A percentile compares a stretch with the other conserved stretches of the same genome.
Evolutionary conservation across 2,329 filamentous ascomycete species (phyloP).

Genomic region (Acrocalymma vagum): DNA sequence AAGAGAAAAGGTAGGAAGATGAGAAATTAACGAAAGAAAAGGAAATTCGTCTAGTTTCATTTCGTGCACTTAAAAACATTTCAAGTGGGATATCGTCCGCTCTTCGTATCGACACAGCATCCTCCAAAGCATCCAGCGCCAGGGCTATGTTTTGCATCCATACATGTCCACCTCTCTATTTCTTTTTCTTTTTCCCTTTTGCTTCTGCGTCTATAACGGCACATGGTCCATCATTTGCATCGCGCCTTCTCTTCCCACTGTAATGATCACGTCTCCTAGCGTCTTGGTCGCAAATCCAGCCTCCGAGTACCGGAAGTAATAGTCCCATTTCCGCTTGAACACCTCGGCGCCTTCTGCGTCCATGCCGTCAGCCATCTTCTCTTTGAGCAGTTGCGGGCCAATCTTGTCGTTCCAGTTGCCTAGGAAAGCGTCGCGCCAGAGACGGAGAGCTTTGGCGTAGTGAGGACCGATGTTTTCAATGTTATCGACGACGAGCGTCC

Average conservation of each 20-base stretch:
- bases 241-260: slow-evolving; percentile 70
- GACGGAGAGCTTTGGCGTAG: slow-evolving; percentile 72
- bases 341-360: slow-evolving; percentile 71
- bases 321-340: slow-evolving; percentile 78
- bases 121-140: too few relatives aligned
- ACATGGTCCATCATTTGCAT: slow-evolving; percentile 75
- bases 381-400: slow-evolving; percentile 64
- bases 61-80: too few relatives aligned
- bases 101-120: too few relatives aligned
- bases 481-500: slow-evolving; percentile 70
- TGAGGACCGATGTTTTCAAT: slow-evolving; percentile 79
- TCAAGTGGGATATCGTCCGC: too few relatives aligned
- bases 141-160: too few relatives aligned
- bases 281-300: slow-evolving; percentile 77
- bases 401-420: slow-evolving; percentile 69
- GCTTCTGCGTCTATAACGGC: slow-evolving; percentile 67
- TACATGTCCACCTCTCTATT: too few relatives aligned
- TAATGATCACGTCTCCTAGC: slow-evolving; percentile 76
- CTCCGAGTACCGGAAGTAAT: slow-evolving; percentile 80
- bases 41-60: too few relatives aligned
- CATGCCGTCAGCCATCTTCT: slow-evolving; percentile 68
- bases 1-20: too few relatives aligned
- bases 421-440: slow-evolving; percentile 74
- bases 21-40: too few relatives aligned
- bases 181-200: too few relatives aligned